Evolutionary conservation across 306 rosid species (phyloP).

Genomic region (Potentilla sterilis): DNA sequence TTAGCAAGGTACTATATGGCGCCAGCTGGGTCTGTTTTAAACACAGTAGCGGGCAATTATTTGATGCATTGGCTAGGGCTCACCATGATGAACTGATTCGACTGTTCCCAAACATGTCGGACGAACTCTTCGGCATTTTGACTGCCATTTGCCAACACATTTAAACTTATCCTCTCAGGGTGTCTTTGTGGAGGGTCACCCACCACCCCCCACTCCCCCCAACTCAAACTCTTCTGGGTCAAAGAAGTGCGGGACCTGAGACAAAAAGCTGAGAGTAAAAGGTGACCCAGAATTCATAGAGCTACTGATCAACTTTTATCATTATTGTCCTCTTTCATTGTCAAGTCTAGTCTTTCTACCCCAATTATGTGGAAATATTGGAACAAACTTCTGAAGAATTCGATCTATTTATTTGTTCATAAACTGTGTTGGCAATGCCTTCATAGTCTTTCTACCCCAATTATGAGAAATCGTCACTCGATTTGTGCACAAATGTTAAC

Average conservation of each 20-base stretch:
- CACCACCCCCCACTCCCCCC: too few species aligned
- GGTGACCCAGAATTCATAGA: slow-evolving; percentile 43
- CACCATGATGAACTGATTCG: slow-evolving; percentile 20
- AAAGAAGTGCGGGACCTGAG: slow-evolving; percentile 39
- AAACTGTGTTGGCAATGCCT: neutral
- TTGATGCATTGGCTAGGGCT: neutral
- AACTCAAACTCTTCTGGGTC: slow-evolving; percentile 9
- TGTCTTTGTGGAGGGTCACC: neutral
- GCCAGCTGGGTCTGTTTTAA: neutral
- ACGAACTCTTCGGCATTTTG: neutral
- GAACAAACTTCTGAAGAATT: neutral
- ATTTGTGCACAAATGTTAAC: too few species aligned
- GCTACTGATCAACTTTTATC: slow-evolving; percentile 19
- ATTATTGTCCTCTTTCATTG: neutral
- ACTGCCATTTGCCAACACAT: slow-evolving; percentile 9
- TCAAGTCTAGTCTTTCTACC: neutral
- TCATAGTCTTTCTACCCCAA: neutral
- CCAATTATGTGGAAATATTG: neutral
- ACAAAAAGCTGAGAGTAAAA: slow-evolving; percentile 18
- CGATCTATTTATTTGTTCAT: neutral
- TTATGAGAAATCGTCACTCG: too few species aligned
- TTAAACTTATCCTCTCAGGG: slow-evolving; percentile 25
- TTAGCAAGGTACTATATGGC: neutral
- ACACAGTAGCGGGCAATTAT: slow-evolving; percentile 22
- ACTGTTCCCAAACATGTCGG: slow-evolving; percentile 29